phyloP scores from a whole-genome alignment of 495 filamentous ascomycete genomes.

The Aspergillus incahuasiensis region DNA sequence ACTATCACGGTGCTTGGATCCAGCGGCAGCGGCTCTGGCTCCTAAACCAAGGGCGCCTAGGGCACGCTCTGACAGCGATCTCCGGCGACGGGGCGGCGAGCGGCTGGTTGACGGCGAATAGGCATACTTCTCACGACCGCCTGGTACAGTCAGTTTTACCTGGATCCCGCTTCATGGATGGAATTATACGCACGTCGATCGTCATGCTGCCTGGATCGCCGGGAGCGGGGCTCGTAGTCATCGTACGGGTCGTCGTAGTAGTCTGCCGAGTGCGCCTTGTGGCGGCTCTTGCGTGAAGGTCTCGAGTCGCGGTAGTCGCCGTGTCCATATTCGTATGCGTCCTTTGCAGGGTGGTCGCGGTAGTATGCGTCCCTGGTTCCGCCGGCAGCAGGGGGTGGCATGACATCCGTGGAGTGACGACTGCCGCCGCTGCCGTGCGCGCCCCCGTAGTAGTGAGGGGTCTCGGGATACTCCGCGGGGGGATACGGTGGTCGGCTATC shows the following conservation, averaged over 20 bases:
- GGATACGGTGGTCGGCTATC: conserved; percentile 37
- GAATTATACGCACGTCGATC: conserved; percentile 36
- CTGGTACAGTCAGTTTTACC: conserved; percentile 19
- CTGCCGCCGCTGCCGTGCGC: conserved; percentile 17
- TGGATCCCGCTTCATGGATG: not conserved
- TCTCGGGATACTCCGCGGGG: conserved; percentile 24
- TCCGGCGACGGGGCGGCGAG: conserved; percentile 50
- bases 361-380: conserved; percentile 65
- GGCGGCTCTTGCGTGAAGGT: conserved; percentile 28
- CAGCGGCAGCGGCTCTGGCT: conserved; percentile 33
- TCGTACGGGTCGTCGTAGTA: conserved; percentile 44
- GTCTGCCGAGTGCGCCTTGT: conserved; percentile 42
- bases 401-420: conserved; percentile 39
- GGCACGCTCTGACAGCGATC: conserved; percentile 69
- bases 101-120: conserved; percentile 35
- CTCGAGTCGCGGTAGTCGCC: conserved; percentile 36
- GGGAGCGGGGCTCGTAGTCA: conserved; percentile 53
- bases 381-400: conserved; percentile 55
- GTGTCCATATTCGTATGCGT: conserved; percentile 49
- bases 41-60: conserved; percentile 63
- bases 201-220: conserved; percentile 49
- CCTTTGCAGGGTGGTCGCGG: conserved; percentile 59
- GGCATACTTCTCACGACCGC: conserved; percentile 37
- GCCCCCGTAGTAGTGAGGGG: conserved; percentile 26
- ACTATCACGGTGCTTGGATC: conserved; percentile 20